Conservation (phyloP, 2,329 filamentous ascomycete species). For the Daldinia eschscholtzii region DNA sequence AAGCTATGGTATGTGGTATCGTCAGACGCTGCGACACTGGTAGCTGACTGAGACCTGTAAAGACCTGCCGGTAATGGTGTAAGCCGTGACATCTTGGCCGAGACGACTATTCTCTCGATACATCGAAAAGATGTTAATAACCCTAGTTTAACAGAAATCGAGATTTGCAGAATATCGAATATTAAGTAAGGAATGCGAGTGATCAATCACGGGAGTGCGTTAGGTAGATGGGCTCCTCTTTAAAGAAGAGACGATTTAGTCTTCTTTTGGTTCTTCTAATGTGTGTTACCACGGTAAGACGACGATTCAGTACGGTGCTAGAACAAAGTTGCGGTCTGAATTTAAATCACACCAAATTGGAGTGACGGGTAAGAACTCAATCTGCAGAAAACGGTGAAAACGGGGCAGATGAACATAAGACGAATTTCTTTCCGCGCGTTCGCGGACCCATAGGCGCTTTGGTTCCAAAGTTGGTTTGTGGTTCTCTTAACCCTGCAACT, state of each 20-base stretch:
- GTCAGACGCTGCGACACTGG: constrained; percentile 59
- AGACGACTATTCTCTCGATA: constrained; percentile 27
- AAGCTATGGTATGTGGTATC: constrained; percentile 69
- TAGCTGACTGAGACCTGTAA: constrained; percentile 53
- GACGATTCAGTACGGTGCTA: constrained; percentile 18
- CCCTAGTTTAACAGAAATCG: background rate
- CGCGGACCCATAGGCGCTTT: constrained; percentile 27
- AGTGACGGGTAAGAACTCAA: constrained; percentile 34
- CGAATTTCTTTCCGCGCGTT: constrained; percentile 23
- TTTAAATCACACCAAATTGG: constrained; percentile 30
- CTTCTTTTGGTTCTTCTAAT: constrained; percentile 4
- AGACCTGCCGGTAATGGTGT: constrained; percentile 42
- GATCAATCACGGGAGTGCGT: constrained; percentile 7
- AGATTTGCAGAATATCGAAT: constrained; percentile 2
- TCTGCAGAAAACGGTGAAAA: constrained; percentile 33
- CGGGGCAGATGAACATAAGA: constrained; percentile 36
- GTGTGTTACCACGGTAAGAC: constrained; percentile 26
- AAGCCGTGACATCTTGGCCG: constrained; percentile 46
- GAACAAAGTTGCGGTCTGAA: constrained; percentile 45
- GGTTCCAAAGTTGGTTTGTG: constrained; percentile 23
- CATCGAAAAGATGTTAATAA: constrained; percentile 13
- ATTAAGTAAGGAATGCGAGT: constrained; percentile 9
- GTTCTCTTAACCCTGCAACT: constrained; percentile 4
- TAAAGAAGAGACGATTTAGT: constrained; percentile 7
- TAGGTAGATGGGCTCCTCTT: constrained; percentile 9